These are phyloP conservation scores for Zygoascus biomembranicola DNA, from an alignment of 805 yeast species.

Conservation along the genomic window DNA sequence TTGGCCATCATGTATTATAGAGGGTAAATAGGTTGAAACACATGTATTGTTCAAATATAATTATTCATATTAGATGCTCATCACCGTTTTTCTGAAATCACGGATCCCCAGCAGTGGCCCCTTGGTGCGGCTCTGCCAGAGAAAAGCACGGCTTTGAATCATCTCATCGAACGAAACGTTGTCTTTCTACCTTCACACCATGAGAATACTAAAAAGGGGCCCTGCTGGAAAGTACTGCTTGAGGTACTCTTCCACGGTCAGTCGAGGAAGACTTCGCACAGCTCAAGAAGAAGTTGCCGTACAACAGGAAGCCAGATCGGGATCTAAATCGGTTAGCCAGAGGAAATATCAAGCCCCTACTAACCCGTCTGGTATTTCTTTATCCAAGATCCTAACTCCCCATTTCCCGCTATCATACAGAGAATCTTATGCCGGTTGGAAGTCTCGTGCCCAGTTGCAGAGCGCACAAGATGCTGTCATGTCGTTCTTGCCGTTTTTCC, in stretches of 20 bases:
- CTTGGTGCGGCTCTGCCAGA: no score
- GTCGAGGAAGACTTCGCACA: background rate
- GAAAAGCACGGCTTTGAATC: no score
- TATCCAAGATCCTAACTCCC: conserved; percentile 21
- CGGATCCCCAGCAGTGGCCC: no score
- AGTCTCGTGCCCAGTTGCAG: conserved; percentile 27
- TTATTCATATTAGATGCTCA: no score
- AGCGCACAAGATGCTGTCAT: conserved; percentile 44
- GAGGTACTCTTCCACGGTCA: background rate
- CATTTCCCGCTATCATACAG: conserved; percentile 29
- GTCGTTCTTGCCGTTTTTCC: conserved; percentile 44
- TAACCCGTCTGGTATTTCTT: conserved; percentile 30
- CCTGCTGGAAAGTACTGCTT: background rate
- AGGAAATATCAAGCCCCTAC: conserved; percentile 18
- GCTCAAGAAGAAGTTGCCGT: background rate
- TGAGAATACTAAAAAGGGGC: background rate
- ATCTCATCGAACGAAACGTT: no score
- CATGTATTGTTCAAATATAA: no score
- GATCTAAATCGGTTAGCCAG: background rate
- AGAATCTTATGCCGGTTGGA: conserved; percentile 39
- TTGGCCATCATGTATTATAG: background rate
- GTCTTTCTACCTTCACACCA: background rate
- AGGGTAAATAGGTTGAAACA: background rate
- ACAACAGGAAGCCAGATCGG: background rate
- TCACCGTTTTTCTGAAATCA: no score